Percentiles rank a stretch among this genome's conserved stretches.
phyloP scores from a whole-genome alignment of 176 grass and related monocot species.

The Echinochloa phyllopogon region DNA sequence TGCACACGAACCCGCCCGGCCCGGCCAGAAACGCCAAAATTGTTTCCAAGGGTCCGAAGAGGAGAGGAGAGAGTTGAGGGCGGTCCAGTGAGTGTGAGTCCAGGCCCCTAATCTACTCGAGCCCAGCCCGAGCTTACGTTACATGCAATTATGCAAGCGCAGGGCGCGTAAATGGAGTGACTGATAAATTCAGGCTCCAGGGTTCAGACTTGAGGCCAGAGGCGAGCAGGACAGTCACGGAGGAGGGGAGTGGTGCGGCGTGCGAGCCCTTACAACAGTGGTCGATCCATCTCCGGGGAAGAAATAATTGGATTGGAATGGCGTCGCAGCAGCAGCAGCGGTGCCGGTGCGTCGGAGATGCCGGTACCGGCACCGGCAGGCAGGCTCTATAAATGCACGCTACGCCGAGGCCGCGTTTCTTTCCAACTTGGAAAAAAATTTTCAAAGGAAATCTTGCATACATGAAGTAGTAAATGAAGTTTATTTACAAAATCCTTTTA shows the following conservation, averaged over 20 bases:
- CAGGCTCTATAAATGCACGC: conserved; percentile 13
- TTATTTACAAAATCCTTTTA: no score
- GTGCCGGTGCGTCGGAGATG: neutral
- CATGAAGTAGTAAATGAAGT: no score
- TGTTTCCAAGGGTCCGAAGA: no score
- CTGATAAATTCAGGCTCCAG: neutral
- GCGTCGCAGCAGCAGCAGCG: neutral
- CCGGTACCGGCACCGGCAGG: neutral
- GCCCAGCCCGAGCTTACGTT: neutral
- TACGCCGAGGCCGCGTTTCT: no score
- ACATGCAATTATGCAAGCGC: neutral
- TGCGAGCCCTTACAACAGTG: neutral
- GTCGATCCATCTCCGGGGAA: neutral
- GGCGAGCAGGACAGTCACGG: neutral
- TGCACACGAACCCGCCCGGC: neutral
- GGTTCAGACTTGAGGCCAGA: neutral
- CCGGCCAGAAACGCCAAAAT: conserved; percentile 3
- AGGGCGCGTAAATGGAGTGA: neutral
- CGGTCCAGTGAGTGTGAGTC: neutral
- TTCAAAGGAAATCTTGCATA: no score
- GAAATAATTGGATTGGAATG: conserved; percentile 6
- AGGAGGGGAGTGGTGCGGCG: neutral
- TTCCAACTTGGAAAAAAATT: no score
- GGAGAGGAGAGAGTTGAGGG: no score
- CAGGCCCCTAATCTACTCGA: conserved; percentile 1